These are phyloP conservation scores for Didymella exigua DNA, from an alignment of 2,329 filamentous ascomycete species.

Conservation along the genomic window DNA sequence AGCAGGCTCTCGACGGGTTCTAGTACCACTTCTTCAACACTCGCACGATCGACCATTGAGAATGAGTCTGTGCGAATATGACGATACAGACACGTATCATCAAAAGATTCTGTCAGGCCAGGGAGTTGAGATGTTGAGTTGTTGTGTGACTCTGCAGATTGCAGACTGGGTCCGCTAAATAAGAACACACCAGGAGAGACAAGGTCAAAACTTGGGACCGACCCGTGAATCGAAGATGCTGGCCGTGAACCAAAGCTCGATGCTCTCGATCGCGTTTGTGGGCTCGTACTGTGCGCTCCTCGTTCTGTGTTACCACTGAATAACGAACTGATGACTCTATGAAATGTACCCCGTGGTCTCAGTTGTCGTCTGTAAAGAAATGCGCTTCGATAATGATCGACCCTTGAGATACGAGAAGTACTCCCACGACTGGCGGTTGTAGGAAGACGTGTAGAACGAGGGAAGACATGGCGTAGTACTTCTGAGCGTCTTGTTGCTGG, in stretches of 20 bases:
- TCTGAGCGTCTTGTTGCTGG: conserved; percentile 26
- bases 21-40: conserved; percentile 28
- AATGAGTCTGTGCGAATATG: conserved; percentile 29
- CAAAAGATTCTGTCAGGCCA: conserved; percentile 26
- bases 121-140: conserved; percentile 27
- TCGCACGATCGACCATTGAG: conserved; percentile 27
- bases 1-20: conserved; percentile 28
- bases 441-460: conserved; percentile 19
- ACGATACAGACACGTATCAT: conserved; percentile 15
- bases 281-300: conserved; percentile 3
- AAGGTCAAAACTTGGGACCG: conserved; percentile 39
- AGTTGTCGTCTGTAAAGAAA: conserved; percentile 20
- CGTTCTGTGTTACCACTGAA: conserved; percentile 25
- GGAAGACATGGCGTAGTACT: conserved; percentile 33
- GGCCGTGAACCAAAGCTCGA: conserved; percentile 30
- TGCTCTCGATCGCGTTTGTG: conserved; percentile 22
- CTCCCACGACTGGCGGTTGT: conserved; percentile 1
- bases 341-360: conserved; percentile 31
- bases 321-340: conserved; percentile 36
- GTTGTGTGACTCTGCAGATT: conserved; percentile 31
- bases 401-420: conserved; percentile 19
- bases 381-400: conserved; percentile 15
- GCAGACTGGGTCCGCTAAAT: conserved; percentile 43
- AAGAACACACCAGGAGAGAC: conserved; percentile 41
- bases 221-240: conserved; percentile 26